Base-by-base conservation (phyloP, 2,329 filamentous ascomycete species). In the Cercospora berteroae region DNA sequence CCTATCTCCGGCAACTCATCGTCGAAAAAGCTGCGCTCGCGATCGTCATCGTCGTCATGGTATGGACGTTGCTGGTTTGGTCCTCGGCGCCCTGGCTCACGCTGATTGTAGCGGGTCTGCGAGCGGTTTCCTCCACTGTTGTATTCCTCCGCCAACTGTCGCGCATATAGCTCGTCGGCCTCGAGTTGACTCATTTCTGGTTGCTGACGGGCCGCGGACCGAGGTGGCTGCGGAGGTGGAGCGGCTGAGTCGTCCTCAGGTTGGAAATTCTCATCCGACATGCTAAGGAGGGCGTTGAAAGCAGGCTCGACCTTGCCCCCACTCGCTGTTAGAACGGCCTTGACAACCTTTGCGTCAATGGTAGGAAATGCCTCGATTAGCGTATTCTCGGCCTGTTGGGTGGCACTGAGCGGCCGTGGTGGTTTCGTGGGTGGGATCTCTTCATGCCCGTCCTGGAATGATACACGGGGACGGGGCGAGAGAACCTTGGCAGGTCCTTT, bases 1-100 rank as follows among this genome's bases (percentile, higher is more conserved):
- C 89, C 90, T 77, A 99, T 97, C 60, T 94, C 89, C 1, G 95
- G 94, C 13, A 99, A 86, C 73, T 99, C 95, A 75, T 99, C 95
- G 74, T 99, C 95, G 73, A 98, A 88, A 80, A 99, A 99, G 82
- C 88, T 97, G 76, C 90, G 90, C 74, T 97, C 93, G 58, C 87
- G 87, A 60, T 88, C 88, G 42, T 88, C 72, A 44, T 74, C 73
- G 48, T 83, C 80, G 48, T 83, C 80, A 18, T 80, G 75, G 48
- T 80, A 83, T 70, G 87, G 85, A 67, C 83, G 80, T 73, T 83
- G 81, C 75, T 84, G 72, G 55, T 78, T 78, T 6, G 75, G 76
- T 27, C 72, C 72, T 27, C 76, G 72, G 12, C 67, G 76, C 71
- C 48, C 78, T 71, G 74, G 79, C 74, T 72, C 78, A 72, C 75